phyloP scores from a whole-genome alignment of 345 rosid genomes.

The Streptanthus diversifolius region DNA sequence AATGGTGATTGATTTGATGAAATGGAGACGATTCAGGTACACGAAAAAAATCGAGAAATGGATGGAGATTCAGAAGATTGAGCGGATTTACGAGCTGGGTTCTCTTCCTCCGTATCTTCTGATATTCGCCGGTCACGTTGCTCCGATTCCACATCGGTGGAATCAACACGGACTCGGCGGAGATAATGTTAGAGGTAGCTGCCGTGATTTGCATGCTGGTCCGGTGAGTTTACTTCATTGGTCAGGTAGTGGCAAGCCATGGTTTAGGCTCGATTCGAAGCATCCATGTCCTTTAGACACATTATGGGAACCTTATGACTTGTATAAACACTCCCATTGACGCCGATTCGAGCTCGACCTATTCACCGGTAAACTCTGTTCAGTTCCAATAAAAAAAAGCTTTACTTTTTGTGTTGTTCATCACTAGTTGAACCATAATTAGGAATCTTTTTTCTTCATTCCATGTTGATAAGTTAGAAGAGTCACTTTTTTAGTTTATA shows the following conservation, averaged over 20 bases:
- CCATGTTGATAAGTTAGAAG: no score
- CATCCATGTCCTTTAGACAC: slow-evolving; percentile 54
- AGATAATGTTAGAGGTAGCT: slow-evolving; percentile 51
- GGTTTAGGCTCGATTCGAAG: slow-evolving; percentile 49
- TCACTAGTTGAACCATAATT: no score
- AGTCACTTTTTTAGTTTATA: no score
- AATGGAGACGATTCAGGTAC: slow-evolving; percentile 50
- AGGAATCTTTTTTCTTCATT: no score
- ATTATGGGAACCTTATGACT: slow-evolving; percentile 61
- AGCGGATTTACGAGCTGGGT: slow-evolving; percentile 63
- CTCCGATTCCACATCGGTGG: slow-evolving; percentile 58
- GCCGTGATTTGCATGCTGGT: slow-evolving; percentile 59
- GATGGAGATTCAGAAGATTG: slow-evolving; percentile 60
- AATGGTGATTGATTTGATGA: slow-evolving; percentile 65
- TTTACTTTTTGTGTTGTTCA: no score
- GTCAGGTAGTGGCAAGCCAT: slow-evolving; percentile 76
- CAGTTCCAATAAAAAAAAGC: no score
- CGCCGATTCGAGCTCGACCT: not conserved
- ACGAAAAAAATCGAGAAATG: slow-evolving; percentile 50
- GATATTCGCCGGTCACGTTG: slow-evolving; percentile 57
- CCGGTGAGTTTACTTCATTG: slow-evolving; percentile 61
- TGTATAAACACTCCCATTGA: slow-evolving; percentile 52
- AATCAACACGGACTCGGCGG: slow-evolving; percentile 79
- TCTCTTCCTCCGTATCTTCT: slow-evolving; percentile 68
- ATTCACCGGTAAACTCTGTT: slow-evolving; percentile 1